Base-by-base conservation (phyloP, 2,329 filamentous ascomycete genomes). In the Xylariaceae sp. region DNA sequence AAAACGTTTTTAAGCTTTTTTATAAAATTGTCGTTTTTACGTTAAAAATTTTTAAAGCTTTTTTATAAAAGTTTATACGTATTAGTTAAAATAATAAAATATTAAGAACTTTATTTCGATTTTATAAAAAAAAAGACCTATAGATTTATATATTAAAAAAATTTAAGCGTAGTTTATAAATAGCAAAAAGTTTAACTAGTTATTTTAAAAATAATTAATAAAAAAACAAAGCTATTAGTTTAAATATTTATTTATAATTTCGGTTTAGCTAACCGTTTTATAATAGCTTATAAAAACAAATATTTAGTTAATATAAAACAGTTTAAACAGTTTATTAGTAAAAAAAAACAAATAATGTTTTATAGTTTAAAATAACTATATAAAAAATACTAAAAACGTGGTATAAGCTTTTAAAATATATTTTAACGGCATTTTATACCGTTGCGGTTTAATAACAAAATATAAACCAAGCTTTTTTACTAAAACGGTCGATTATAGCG, bases 141-240 rank as follows among this genome's bases (percentile, higher is more conserved):
- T 48, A 28, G 14, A 14, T 40, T 48, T 36, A 18, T 43, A 43
- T 5, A 39, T 14, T 31, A 48, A 43, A 11, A 12, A 28, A 18
- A 17, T 34, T 17, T 42, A 33, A 33, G 31, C 14, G 13, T 22
- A 42, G 43, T 48, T 43, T 33, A 34, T 33, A 5, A 28, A 31
- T 12, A 42, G 36, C 9, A 31, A 42, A 16, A 18, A 16, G 7
- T 42, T 6, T 7, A 43, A 42, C 31, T 42, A 48, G 22, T 43
- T 43, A 43, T 48, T 34, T 42, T 48, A 41, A 48, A 14, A 48
- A 41, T 48, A 48, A 14, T 40, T 48, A 9, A 48, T 33, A 19
- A 41, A 48, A 6, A 42, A n/a, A 5, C 19, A n/a, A 28, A 48
- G 33, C 6, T 17, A 17, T 48, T 48, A 48, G 7, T 41, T 48